Conservation (phyloP, 2,329 filamentous ascomycete genomes). For the Incumbomyces lentus region DNA sequence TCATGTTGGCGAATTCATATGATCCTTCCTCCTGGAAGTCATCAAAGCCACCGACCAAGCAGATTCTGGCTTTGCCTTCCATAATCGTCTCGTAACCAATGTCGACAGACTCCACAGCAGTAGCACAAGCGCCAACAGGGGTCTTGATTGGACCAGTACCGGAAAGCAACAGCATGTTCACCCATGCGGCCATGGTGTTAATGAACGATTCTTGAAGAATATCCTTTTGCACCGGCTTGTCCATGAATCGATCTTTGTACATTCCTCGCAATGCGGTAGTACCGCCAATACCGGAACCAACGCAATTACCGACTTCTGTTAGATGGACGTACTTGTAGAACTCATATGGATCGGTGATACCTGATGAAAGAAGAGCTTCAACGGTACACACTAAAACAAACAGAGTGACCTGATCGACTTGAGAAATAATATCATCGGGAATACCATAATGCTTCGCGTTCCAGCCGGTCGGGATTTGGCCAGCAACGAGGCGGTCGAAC, state of each 20-base stretch:
- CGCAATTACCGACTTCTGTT: constrained; percentile 94
- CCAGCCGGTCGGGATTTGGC: constrained; percentile 95
- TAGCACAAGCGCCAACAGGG: constrained; percentile 93
- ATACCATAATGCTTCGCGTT: constrained; percentile 93
- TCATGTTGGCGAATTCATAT: constrained; percentile 99
- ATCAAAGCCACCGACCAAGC: constrained; percentile 96
- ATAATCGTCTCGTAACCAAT: constrained; percentile 98
- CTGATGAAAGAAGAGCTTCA: constrained; percentile 79
- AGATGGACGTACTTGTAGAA: constrained; percentile 99
- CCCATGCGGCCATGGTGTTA: constrained; percentile 99
- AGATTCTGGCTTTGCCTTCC: constrained; percentile 94
- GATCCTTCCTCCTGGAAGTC: constrained; percentile 99
- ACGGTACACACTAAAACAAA: constrained; percentile 90
- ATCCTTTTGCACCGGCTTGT: constrained; percentile 96
- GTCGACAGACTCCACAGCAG: constrained; percentile 91
- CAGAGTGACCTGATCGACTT: constrained; percentile 92
- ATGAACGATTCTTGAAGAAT: constrained; percentile 99
- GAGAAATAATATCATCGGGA: constrained; percentile 92
- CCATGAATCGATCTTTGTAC: constrained; percentile 95
- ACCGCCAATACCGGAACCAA: constrained; percentile 97
- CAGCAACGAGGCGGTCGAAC: constrained; percentile 94
- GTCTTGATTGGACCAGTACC: constrained; percentile 98
- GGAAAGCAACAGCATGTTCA: constrained; percentile 96
- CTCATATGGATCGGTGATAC: constrained; percentile 97
- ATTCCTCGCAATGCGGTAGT: constrained; percentile 85